Percentiles rank a stretch among this genome's conserved stretches.
These are phyloP conservation scores for Hortaea werneckii DNA, from an alignment of 2,329 filamentous ascomycete species.

Conservation along the genomic window DNA sequence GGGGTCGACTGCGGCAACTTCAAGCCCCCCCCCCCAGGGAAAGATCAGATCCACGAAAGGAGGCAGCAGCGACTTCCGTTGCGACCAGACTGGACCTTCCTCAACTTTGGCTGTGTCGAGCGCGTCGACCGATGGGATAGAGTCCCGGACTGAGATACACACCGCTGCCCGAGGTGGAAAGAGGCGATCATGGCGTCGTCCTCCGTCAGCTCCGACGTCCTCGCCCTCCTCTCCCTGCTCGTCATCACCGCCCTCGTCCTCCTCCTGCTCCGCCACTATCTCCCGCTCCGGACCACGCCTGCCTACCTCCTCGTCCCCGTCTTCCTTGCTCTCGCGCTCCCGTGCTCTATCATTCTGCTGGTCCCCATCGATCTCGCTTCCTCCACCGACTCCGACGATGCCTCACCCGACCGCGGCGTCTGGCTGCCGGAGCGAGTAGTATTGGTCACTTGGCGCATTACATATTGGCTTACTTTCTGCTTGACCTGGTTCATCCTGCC, in stretches of 20 bases:
- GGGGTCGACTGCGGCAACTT: no score
- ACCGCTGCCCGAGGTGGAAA: no score
- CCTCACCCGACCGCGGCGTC: conserved; percentile 54
- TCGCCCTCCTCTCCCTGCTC: conserved; percentile 62
- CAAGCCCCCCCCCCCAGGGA: no score
- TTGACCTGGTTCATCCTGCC: conserved; percentile 95
- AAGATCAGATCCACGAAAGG: no score
- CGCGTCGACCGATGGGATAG: no score
- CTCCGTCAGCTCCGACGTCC: conserved; percentile 68
- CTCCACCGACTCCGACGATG: conserved; percentile 57
- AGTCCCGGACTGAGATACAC: no score
- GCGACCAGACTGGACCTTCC: no score
- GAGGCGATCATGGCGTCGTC: conserved; percentile 29
- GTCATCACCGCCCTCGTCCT: conserved; percentile 67
- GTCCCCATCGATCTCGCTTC: conserved; percentile 91
- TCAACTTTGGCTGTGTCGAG: no score
- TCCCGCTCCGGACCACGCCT: conserved; percentile 82
- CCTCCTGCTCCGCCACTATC: conserved; percentile 76
- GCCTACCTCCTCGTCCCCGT: conserved; percentile 84
- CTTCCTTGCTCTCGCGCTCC: conserved; percentile 90
- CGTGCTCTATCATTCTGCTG: conserved; percentile 79
- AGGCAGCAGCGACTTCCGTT: no score
- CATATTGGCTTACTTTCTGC: conserved; percentile 93
- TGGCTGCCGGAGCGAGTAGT: conserved; percentile 74
- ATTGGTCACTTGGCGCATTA: conserved; percentile 84